Evolutionary conservation across 2,329 filamentous ascomycete species (phyloP), one percentile per base, ranked within the genome.

Genomic region (Neonectria faginata): DNA sequence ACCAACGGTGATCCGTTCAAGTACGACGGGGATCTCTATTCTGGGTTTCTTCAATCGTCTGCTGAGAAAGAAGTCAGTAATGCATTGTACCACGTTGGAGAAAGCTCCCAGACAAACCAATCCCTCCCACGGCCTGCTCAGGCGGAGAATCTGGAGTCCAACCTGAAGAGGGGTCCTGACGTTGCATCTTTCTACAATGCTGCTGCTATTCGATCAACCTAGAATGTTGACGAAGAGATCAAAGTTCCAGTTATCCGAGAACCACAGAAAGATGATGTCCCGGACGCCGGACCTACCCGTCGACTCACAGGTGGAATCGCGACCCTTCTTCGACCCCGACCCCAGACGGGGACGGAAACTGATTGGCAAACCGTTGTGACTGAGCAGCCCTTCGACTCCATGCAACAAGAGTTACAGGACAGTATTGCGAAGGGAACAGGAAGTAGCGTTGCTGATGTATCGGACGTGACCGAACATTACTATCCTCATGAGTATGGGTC

Each of bases 371-470:
- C 76, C 6, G 73, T 77, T 9, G 77, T 74, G 0, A 79, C 75
- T 2, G 79, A 78, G 12, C 68, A 71, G 22, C 62, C 66, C 10
- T 62, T 73, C 56, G 62, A 70, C 20, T 61, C 67, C 10, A 58
- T 69, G 57, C 66, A 67, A 27, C 68, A 62, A 41, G 67, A 71
- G 45, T 65, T 69, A 42, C 72, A 74, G 22, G 59, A 71, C 59
- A 68, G 68, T 31, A 55, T 74, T 62, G 67, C 65, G 52, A 75
- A 75, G 57, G 76, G 73, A 20, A 75, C 75, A 14, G 81, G 82
- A 10, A 83, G 79, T 66, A 85, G 83, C 60, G 67, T 85, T 22
- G 83, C 83, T 2, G 78, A 84, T 62, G 77, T 80, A 7, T 84
- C 83, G 1, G 82, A 84, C 47, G 65, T 66, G 9, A 63, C 62